Percentiles rank a stretch among this genome's conserved stretches.
Evolutionary conservation across 306 rosid genomes (phyloP).

Genomic region (Vachellia pachyceras): DNA sequence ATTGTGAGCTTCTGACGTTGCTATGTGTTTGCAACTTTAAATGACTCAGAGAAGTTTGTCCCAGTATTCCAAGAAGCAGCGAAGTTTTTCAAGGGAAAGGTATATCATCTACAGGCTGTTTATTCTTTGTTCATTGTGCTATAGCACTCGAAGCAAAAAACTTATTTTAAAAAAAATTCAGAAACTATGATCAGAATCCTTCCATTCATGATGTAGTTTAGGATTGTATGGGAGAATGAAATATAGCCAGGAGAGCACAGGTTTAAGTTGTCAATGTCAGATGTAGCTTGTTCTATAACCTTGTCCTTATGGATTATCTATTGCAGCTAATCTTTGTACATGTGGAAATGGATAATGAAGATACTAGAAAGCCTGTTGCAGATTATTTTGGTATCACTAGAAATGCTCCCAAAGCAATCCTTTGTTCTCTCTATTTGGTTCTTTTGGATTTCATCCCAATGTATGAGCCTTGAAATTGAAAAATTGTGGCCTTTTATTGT

Average conservation of each 20-base stretch:
- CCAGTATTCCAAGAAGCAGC: constrained; percentile 83
- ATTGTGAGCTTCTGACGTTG: constrained; percentile 17
- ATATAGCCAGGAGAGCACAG: neutral
- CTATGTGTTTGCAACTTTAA: constrained; percentile 60
- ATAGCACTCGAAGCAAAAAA: constrained; percentile 24
- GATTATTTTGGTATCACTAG: constrained; percentile 90
- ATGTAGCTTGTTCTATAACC: neutral
- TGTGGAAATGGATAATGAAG: constrained; percentile 88
- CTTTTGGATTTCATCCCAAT: constrained; percentile 9
- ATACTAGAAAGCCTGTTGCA: constrained; percentile 88
- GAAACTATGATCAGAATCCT: neutral
- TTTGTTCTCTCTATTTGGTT: constrained; percentile 31
- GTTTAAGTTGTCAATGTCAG: neutral
- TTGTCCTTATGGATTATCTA: constrained; percentile 24
- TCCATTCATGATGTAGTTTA: constrained; percentile 23
- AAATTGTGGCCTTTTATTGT: constrained; percentile 16
- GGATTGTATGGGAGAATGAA: neutral
- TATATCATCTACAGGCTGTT: constrained; percentile 38
- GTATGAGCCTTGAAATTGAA: constrained; percentile 12
- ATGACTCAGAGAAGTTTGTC: constrained; percentile 70
- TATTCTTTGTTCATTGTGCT: neutral
- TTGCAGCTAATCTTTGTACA: constrained; percentile 87
- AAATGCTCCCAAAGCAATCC: constrained; percentile 69
- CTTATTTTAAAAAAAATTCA: neutral
- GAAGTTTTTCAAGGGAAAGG: constrained; percentile 92